Evolutionary conservation across 495 filamentous ascomycete species (phyloP).

Genomic region (Neurospora intermedia): DNA sequence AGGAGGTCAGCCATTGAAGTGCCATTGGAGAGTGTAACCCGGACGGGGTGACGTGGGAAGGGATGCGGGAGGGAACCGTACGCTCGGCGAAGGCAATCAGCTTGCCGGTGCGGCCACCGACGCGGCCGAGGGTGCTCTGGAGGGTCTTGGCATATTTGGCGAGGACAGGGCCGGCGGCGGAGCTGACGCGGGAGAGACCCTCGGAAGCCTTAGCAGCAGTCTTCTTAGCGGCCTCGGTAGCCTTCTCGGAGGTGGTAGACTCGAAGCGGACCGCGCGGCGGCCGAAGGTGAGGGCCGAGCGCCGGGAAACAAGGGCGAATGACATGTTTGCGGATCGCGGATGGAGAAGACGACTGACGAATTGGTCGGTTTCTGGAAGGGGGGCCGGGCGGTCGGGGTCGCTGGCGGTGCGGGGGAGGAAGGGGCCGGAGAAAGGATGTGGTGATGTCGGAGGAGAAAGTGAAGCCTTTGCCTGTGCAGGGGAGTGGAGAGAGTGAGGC

Average conservation of each 20-base stretch:
- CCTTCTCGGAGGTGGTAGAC: conserved; percentile 44
- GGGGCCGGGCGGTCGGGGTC: conserved; percentile 1
- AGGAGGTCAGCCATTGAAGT: not conserved
- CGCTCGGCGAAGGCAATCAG: conserved; percentile 75
- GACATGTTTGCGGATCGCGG: conserved; percentile 15
- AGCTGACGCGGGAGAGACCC: conserved; percentile 73
- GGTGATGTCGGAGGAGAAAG: not conserved
- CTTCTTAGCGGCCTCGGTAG: conserved; percentile 53
- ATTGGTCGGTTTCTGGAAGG: not conserved
- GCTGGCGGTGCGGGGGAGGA: conserved; percentile 5
- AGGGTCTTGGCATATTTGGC: conserved; percentile 55
- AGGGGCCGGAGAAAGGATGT: conserved; percentile 8
- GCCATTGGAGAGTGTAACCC: not conserved
- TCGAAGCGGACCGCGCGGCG: conserved; percentile 39
- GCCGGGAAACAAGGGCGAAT: conserved; percentile 21
- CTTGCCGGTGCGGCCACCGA: conserved; percentile 78
- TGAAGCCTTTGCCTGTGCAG: not conserved
- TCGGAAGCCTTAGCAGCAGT: conserved; percentile 61
- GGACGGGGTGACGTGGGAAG: not conserved
- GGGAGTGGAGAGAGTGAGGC: not conserved
- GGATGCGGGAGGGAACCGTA: conserved; percentile 36
- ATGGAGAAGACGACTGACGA: not conserved
- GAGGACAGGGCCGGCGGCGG: conserved; percentile 68
- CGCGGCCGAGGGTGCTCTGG: conserved; percentile 54
- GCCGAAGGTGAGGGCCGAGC: conserved; percentile 27